phyloP scores from a whole-genome alignment of 2,329 filamentous ascomycete genomes.

The Exophiala sp. region DNA sequence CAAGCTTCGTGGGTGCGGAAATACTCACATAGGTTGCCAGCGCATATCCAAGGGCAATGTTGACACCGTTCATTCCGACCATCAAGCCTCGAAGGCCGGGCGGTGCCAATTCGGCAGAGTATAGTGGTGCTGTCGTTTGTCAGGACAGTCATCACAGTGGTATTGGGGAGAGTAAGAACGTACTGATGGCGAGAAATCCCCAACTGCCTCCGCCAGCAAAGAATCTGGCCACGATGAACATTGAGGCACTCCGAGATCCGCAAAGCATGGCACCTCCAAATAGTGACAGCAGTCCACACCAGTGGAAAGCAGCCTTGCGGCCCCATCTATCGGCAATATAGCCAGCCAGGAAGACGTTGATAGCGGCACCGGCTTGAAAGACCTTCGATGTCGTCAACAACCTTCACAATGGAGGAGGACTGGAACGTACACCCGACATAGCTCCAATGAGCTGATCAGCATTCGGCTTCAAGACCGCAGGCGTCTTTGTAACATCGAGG shows the following conservation, averaged over 20 bases:
- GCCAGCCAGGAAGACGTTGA: conserved; percentile 17
- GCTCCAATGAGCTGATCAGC: not conserved
- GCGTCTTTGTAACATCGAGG: not conserved
- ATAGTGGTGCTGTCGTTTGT: conserved; percentile 7
- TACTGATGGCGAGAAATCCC: conserved; percentile 10
- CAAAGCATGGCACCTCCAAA: conserved; percentile 15
- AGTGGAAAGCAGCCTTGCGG: conserved; percentile 50
- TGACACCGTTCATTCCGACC: conserved; percentile 22
- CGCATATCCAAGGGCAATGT: conserved; percentile 21
- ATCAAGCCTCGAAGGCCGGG: conserved; percentile 22
- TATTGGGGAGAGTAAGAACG: not conserved
- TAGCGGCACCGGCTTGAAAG: conserved; percentile 15
- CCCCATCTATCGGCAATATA: conserved; percentile 47
- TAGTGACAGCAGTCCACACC: conserved; percentile 13
- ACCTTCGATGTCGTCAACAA: not conserved
- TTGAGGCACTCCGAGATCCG: conserved; percentile 10
- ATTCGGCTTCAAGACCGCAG: not conserved
- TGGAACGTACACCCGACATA: not conserved
- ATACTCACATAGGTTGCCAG: conserved; percentile 10
- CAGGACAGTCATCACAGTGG: conserved; percentile 7
- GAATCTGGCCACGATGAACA: conserved; percentile 19
- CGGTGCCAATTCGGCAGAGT: conserved; percentile 21
- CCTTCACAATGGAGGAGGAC: not conserved
- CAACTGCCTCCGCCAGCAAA: conserved; percentile 18
- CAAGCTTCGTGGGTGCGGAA: too few relatives aligned